Evolutionary conservation across 176 grass and related monocot species (phyloP), one percentile per base, ranked within the genome.

Genomic region (Juncus effusus): DNA sequence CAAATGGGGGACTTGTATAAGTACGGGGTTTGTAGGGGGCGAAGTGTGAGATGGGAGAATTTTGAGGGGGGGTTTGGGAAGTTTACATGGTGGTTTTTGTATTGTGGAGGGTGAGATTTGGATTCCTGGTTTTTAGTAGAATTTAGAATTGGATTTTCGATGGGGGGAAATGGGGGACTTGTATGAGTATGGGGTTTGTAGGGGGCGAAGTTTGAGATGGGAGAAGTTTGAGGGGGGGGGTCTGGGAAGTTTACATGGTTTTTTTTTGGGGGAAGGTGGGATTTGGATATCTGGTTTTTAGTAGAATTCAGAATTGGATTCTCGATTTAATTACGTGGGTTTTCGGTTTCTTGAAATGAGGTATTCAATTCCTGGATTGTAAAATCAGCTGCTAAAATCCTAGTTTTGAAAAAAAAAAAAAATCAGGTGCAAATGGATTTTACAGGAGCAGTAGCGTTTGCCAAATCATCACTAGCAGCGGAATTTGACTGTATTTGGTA

Each of bases 151-250:
- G 39, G 59, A 54, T 8, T 36, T 10, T 56, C 42, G 52, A 55
- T 7, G 60, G 7, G 47, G 36, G 1, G 41, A 3, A 53, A 14
- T 38, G 40, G 65, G 16, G 10, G 4, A 70, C 19, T 28, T 28
- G 47, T 77, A 76, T 80, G 69, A 76, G 76, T 62, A 47, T 2
- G 44, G 9, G 9, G 44, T 47, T 47, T 42, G 15, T 38, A 13
- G 54, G 58, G 69, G 66, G 16, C 52, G 4, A 51, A 54, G 63
- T 62, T 54, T 60, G 63, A 54, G 0, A 67, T 68, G 6, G 40
- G 37, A 65, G 63, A 53, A 72, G 9, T 9, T 5, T 7, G 0
- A 8, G 9, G 36, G 45, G 44, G 28, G 37, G 4, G 3, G 67
- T 10, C 1, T 7, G 16, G 3, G 10, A 16, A 2, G 13, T 57